Base-by-base conservation (phyloP, 345 rosid species). In the Chamaenerion angustifolium region DNA sequence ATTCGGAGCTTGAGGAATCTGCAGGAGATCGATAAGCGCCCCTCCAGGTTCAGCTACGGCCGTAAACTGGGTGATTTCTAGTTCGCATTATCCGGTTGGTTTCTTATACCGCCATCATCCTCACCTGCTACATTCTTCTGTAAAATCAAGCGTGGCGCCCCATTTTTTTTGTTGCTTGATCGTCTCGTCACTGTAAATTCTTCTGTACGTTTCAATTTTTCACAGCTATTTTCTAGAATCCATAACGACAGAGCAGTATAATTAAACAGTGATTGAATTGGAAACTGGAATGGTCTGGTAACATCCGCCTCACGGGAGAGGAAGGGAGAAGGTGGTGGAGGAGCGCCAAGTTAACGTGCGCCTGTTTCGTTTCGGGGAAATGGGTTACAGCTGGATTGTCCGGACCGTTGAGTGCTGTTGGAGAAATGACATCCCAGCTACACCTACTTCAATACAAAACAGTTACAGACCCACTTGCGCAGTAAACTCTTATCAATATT, bases 11-110 rank as follows among this genome's bases (percentile, higher is more conserved):
- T 78, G 62, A 73, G 84, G 69, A 86, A 75, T 66, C 59, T 90
- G 57, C 88, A 60, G 57, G 88, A 75, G 62, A 54, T 73, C 7
- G 75, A 64, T 14, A 72, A 62, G 44, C 69, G 55, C 27, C 7
- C 58, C 12, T 43, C 57, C 17, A 76, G 66, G 66, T 64, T 64
- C 48, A 80, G 80, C 45, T 52, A 63, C 23, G 80, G 76, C 83
- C 63, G 98, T 54, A 86, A 90, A 80, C 54, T 74, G 42, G 92
- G 83, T 58, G 75, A 70, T 57, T 74, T 77, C 68, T 89, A 73
- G 59, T 45, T 57, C 21, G 59, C 37, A 12, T 55, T 3, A 6
- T 46, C 50, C 5, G 61, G 40, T 42, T 47, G 31, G 44, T 45
- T 15, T 0, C 56, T 17, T 10, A 13, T 40, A 48, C 40, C 44